Base-by-base conservation (phyloP, 352 stramenopile genomes). In the Phytophthora palmivora region DNA sequence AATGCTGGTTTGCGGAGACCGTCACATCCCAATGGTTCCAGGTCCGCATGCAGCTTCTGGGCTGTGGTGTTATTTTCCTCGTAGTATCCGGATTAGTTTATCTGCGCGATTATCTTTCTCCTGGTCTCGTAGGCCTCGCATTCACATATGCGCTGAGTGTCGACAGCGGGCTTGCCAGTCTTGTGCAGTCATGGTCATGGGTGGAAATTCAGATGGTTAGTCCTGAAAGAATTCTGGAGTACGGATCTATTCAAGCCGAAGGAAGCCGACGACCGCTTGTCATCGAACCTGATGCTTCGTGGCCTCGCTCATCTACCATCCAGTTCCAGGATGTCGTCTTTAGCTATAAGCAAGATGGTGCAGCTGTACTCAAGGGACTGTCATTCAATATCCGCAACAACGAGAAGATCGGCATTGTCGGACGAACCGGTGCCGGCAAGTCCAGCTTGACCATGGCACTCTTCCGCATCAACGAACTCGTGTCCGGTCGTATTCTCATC, bases 111-210 rank as follows among this genome's bases (percentile, higher is more conserved):
- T 63, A 43, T 7, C 44, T 86, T 16, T 75, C 74, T 11, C 76
- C 90, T 14, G 88, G 89, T 10, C 32, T 98, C 9, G 76, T 91
- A 10, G 95, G 80, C 10, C 63, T 98, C 7, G 72, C 96, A 8
- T 95, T 98, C 60, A 89, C 85, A 9, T 98, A 96, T 70, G 82
- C 79, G 5, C 64, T 92, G 0, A 91, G 84, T 37, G 83, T 98
- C 26, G 94, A 91, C 28, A 80, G 82, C 12, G 85, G 75, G 9
- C 60, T 98, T 3, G 75, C 80, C 0, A 90, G 82, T 33, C 71
- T 96, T 21, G 78, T 97, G 1, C 44, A 68, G 11, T 55, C 18
- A 7, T 89, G 65, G 63, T 73, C 63, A n/a, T 76, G 62, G 51
- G 11, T 87, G 0, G 78, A 89, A 37, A 72, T 77, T 28, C 37